Evolutionary conservation across 768 basidiomycete species (phyloP), one percentile per base, ranked within the genome.

Genomic region (Phylloporus sp.): DNA sequence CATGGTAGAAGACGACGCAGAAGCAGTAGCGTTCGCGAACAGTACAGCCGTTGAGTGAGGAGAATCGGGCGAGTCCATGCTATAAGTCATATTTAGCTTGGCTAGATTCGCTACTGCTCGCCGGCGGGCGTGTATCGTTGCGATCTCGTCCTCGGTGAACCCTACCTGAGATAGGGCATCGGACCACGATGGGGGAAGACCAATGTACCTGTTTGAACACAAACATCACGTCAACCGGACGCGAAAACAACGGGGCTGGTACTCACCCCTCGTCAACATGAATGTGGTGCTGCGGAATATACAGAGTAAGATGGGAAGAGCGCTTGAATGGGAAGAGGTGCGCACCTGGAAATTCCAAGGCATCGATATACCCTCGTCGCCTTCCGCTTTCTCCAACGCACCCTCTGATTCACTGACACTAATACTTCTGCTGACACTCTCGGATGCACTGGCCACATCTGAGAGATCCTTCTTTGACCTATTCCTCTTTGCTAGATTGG

Each of bases 311-410:
- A 46, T 9, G 10, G 8, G 15, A 38, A 3, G 41, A 20, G 8
- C 0, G 47, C 34, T 27, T 5, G 20, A 2, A 26, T 42, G 13
- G 12, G 55, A 26, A 55, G 52, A 47, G 2, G 22, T 12, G 45
- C 61, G 41, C 62, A 82, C 85, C 77, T 85, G 84, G 54, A 89
- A 87, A 64, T 88, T 88, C 80, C 82, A 88, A 5, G 88, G 88
- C 54, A 72, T 55, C 0, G 85, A 83, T 38, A 90, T 85, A 23
- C 75, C 77, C 16, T 82, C 79, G 56, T 88, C 86, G 6, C 78
- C 80, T 1, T 60, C 61, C 4, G 56, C 22, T 5, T 24, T 50
- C 3, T 7, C 49, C 39, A 43, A 18, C 3, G 26, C 4, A 29
- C 13, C 24, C 8, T 55, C 62, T 8, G 45, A 50, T 43, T 56